Evolutionary conservation across 306 rosid species (phyloP).

Genomic region (Hippophae gyantsensis): DNA sequence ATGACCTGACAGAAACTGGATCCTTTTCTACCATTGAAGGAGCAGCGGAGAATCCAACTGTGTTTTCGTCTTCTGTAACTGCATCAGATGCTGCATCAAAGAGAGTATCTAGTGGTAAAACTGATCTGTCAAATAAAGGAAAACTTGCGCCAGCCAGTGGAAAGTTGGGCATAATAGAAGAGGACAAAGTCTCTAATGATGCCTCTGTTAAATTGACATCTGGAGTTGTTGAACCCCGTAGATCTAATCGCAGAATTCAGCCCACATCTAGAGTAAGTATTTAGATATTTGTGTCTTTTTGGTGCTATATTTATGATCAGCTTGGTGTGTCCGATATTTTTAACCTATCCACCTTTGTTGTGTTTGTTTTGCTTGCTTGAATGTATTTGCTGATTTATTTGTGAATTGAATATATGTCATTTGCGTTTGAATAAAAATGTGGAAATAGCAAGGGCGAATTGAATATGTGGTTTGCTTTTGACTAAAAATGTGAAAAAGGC

Average conservation of each 20-base stretch:
- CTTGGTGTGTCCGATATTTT: too few species aligned
- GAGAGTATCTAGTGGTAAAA: slow-evolving; percentile 29
- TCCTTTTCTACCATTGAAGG: slow-evolving; percentile 35
- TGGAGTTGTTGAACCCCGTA: slow-evolving; percentile 65
- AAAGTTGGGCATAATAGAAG: slow-evolving; percentile 56
- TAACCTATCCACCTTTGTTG: too few species aligned
- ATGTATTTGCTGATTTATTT: too few species aligned
- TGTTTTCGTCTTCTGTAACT: slow-evolving; percentile 41
- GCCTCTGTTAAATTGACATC: slow-evolving; percentile 40
- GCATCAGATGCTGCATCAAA: slow-evolving; percentile 37
- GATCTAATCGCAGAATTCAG: slow-evolving; percentile 91
- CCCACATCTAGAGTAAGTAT: slow-evolving; percentile 88
- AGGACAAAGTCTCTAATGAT: slow-evolving; percentile 34
- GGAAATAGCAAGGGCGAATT: too few species aligned
- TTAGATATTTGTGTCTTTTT: not conserved
- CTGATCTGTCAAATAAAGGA: slow-evolving; percentile 61
- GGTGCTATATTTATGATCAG: not conserved
- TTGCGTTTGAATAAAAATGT: too few species aligned
- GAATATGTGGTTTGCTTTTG: too few species aligned
- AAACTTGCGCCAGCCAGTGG: slow-evolving; percentile 66
- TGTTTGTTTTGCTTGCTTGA: not conserved
- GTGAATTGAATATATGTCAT: too few species aligned
- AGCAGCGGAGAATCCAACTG: slow-evolving; percentile 37
- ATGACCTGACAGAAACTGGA: slow-evolving; percentile 29
- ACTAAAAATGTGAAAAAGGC: too few species aligned